Percentiles rank a stretch among this genome's conserved stretches.
Evolutionary conservation across 306 rosid species (phyloP).

Genomic region (Delonix regia): DNA sequence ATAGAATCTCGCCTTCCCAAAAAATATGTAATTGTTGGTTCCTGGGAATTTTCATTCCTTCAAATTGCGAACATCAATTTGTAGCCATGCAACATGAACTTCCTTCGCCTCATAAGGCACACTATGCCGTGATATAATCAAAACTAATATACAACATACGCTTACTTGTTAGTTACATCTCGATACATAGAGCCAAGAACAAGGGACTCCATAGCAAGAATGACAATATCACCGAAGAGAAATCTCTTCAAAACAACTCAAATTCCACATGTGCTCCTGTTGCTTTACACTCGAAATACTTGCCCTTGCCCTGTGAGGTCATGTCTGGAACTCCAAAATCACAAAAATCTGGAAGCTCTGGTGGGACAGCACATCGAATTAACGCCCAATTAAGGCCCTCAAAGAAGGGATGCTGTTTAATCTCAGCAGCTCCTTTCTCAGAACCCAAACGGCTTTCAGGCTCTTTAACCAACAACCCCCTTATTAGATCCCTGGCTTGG

Average conservation of each 20-base stretch:
- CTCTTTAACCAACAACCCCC: conserved; percentile 78
- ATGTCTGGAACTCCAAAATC: conserved; percentile 60
- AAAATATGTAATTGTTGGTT: conserved; percentile 7
- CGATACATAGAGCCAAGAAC: conserved; percentile 27
- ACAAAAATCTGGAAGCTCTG: conserved; percentile 71
- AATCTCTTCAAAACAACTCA: conserved; percentile 66
- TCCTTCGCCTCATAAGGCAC: conserved; percentile 40
- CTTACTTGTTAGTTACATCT: conserved; percentile 50
- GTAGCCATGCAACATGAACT: conserved; percentile 32
- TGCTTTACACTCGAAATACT: conserved; percentile 66
- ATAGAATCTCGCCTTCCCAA: not conserved
- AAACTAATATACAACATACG: conserved; percentile 61
- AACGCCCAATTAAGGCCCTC: conserved; percentile 91
- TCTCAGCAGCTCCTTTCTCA: conserved; percentile 86
- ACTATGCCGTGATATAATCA: conserved; percentile 35
- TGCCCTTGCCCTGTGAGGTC: conserved; percentile 49
- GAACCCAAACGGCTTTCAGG: conserved; percentile 83
- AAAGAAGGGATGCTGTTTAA: conserved; percentile 86
- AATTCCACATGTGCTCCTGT: conserved; percentile 77
- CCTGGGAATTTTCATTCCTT: conserved; percentile 13
- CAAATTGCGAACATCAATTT: conserved; percentile 25
- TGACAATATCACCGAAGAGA: conserved; percentile 38
- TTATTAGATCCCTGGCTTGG: conserved; percentile 82
- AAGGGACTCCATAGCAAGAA: conserved; percentile 34
- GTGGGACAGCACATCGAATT: conserved; percentile 79